Base-by-base conservation (phyloP, 1,284 basidiomycete genomes). In the Tilletia setariae region DNA sequence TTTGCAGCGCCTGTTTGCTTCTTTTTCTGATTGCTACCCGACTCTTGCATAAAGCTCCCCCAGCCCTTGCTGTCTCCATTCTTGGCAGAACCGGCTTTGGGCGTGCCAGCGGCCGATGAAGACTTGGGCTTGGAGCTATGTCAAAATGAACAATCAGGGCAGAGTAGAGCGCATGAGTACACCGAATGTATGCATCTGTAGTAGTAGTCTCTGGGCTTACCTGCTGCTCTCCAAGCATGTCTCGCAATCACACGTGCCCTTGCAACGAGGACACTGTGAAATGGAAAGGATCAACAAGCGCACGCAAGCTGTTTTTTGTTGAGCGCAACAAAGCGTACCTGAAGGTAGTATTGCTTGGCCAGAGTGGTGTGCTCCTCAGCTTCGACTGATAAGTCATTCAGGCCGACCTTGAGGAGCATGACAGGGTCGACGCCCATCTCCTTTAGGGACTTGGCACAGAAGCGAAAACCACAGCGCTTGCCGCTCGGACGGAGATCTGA, bases 401-500 rank as follows among this genome's bases (percentile, higher is more conserved):
- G 56, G 56, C 56, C 56, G 19, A 61, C 32, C 30, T 40, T 61
- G 13, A 61, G 30, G 28, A 61, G 25, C 56, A 61, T 61, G 28
- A 16, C 25, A 9, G 56, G 56, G n/a, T 61, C 56, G 56, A 61
- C 28, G 28, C 56, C 56, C 4, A 61, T 61, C 28, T 61, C 56
- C 28, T 30, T 61, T 11, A 61, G 28, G n/a, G 25, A 28, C 9
- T 25, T 61, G 23, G 30, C 11, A 30, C 56, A 61, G 32, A 61
- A 61, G 32, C 56, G 56, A 21, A 61, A 61, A 3, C 56, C 56
- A n/a, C 56, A 61, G 2, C 56, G 56, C 56, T 61, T 61, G 19
- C 56, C 56, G 32, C 56, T 61, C 32, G 56, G 56, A 16, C 56
- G 56, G 32, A 61, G 56, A 9, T 35, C 56, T 61, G 46, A 16